These are phyloP conservation scores for Tetracladium marchalianum DNA, from an alignment of 495 filamentous ascomycete species.

Conservation along the genomic window DNA sequence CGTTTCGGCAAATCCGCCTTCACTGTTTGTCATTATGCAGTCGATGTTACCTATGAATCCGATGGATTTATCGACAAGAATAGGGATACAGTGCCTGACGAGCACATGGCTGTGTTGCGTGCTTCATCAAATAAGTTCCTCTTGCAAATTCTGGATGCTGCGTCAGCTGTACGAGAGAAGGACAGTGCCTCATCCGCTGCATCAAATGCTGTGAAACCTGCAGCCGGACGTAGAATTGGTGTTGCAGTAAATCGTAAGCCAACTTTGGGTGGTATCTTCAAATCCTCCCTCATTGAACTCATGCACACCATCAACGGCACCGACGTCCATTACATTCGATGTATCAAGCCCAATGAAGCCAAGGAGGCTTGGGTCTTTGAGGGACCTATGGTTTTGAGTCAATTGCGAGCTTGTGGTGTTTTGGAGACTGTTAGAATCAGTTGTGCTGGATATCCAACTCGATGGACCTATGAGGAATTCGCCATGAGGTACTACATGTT, in stretches of 20 bases:
- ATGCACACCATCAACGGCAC: constrained; percentile 97
- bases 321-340: constrained; percentile 98
- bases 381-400: constrained; percentile 96
- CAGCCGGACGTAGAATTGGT: constrained; percentile 71
- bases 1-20: constrained; percentile 96
- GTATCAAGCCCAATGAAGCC: constrained; percentile 97
- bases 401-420: constrained; percentile 96
- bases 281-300: constrained; percentile 93
- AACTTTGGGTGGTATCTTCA: constrained; percentile 96
- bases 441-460: constrained; percentile 92
- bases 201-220: constrained; percentile 58
- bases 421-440: constrained; percentile 97
- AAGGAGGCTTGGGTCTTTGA: constrained; percentile 98
- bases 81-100: constrained; percentile 94
- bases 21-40: constrained; percentile 96
- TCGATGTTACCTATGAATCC: constrained; percentile 99
- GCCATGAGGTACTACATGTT: constrained; percentile 98
- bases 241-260: constrained; percentile 93
- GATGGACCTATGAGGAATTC: constrained; percentile 99
- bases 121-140: constrained; percentile 82
- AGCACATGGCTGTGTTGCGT: constrained; percentile 88
- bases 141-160: constrained; percentile 72
- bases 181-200: constrained; percentile 55
- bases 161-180: constrained; percentile 80
- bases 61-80: constrained; percentile 99